Conservation (phyloP, 2,329 filamentous ascomycete species). For the Ascosphaera apis region DNA sequence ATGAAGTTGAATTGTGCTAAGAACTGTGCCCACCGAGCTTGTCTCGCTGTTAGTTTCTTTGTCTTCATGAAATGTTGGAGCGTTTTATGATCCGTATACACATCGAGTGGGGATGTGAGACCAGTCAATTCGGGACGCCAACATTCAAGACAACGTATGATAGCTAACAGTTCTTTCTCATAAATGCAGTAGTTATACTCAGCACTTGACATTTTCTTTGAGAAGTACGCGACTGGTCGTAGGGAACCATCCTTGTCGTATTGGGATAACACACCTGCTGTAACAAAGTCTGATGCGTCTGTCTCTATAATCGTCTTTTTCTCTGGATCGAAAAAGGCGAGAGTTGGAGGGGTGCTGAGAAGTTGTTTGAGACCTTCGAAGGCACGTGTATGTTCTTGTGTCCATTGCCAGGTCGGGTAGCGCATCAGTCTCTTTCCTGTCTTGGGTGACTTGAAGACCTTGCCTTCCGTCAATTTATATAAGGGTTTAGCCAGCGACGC, state of each 20-base stretch:
- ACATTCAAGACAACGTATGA: constrained; percentile 9
- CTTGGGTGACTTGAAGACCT: too few species aligned
- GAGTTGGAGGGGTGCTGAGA: constrained; percentile 6
- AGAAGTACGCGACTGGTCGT: constrained; percentile 9
- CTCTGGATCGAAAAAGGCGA: constrained; percentile 7
- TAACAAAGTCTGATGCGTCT: constrained; percentile 7
- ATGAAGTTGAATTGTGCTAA: constrained; percentile 2
- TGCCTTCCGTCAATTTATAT: too few species aligned
- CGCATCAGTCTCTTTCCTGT: neutral
- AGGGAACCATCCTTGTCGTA: constrained; percentile 5
- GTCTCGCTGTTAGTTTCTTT: constrained; percentile 1
- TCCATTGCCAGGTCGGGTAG: constrained; percentile 1
- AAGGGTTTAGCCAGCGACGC: too few species aligned
- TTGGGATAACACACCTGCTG: constrained; percentile 6
- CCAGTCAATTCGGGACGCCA: constrained; percentile 8
- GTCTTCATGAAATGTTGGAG: constrained; percentile 10
- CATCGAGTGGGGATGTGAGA: constrained; percentile 3
- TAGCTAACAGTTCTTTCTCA: constrained; percentile 12
- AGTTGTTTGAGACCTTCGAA: constrained; percentile 5
- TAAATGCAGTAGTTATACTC: constrained; percentile 12
- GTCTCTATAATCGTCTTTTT: constrained; percentile 7
- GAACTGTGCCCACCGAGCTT: constrained; percentile 1
- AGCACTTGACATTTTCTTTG: constrained; percentile 6
- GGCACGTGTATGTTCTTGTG: constrained; percentile 3
- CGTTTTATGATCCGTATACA: constrained; percentile 11